Base-by-base conservation (phyloP, 768 basidiomycete genomes). In the Pleurotus platypus region DNA sequence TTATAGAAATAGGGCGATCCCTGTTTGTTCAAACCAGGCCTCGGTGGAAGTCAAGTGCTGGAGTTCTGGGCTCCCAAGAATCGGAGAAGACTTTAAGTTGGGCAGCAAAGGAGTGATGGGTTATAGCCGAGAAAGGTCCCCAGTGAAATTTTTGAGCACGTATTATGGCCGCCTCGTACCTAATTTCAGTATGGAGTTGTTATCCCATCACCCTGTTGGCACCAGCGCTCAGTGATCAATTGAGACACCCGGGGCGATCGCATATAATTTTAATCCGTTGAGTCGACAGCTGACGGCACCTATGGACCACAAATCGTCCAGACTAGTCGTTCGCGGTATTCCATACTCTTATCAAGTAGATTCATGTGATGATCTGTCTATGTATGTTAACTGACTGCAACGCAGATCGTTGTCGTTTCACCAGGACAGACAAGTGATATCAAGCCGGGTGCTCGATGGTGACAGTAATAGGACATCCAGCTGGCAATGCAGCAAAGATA, bases 41-140 rank as follows among this genome's bases (percentile, higher is more conserved):
- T 26, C 51, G 39, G 39, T 15, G 42, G 51, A 54, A 54, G 51
- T 54, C 38, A 24, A 35, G 30, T 35, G 30, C 30, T 35, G 30
- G 30, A 35, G 18, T 12, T 54, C 51, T 30, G 27, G 51, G 51
- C 51, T 54, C 39, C 18, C 7, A 54, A 40, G 39, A 42, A 18
- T 54, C 51, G 51, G 51, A 37, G 51, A 54, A 54, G 51, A 42
- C 51, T 54, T 54, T 18, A 54, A 54, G 51, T 54, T 54, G 51
- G 38, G 39, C 22, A 38, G 20, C 39, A 39, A 54, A 37, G 22
- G 35, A 39, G 15, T 54, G 51, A 54, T 54, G 51, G 51, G 24
- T 38, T 54, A 54, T 40, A 54, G 51, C 51, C 51, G 51, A 54
- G 51, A 42, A 18, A 54, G 35, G 51, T 54, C 24, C 49, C 51